Conservation (phyloP, 2,329 filamentous ascomycete genomes). For the Alternaria triticimaculans region DNA sequence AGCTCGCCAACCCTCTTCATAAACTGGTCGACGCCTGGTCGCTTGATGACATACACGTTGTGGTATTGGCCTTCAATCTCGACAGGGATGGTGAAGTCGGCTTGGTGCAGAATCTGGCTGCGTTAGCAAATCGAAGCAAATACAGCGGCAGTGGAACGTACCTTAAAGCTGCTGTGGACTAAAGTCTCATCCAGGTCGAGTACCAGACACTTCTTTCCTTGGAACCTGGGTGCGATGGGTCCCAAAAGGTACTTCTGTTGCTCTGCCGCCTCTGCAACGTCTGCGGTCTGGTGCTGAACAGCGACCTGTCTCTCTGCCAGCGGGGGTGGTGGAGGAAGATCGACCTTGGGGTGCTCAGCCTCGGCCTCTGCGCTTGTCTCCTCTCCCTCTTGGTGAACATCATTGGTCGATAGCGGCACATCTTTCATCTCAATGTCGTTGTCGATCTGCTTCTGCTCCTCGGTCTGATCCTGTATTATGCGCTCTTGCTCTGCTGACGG, state of each 20-base stretch:
- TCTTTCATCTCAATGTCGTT: constrained; percentile 71
- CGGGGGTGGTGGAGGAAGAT: constrained; percentile 65
- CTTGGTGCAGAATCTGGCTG: constrained; percentile 87
- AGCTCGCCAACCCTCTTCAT: constrained; percentile 98
- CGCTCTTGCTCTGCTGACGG: constrained; percentile 48
- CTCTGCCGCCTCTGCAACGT: constrained; percentile 52
- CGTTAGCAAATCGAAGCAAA: constrained; percentile 17
- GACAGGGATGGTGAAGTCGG: constrained; percentile 97
- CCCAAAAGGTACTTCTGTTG: constrained; percentile 76
- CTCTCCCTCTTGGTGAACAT: constrained; percentile 53
- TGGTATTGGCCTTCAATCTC: constrained; percentile 99
- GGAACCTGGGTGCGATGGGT: constrained; percentile 78
- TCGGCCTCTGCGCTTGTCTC: constrained; percentile 32
- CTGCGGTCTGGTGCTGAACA: constrained; percentile 49
- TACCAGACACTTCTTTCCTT: constrained; percentile 91
- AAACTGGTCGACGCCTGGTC: constrained; percentile 97
- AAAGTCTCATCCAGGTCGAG: constrained; percentile 95
- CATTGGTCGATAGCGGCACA: constrained; percentile 58
- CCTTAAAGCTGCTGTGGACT: constrained; percentile 99
- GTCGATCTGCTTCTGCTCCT: constrained; percentile 57
- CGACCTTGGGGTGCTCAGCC: constrained; percentile 48
- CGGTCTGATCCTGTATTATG: constrained; percentile 58
- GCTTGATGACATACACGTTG: constrained; percentile 99
- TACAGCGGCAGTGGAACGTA: constrained; percentile 49
- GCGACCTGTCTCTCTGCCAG: constrained; percentile 54